phyloP scores from a whole-genome alignment of 495 filamentous ascomycete species.

The Penicillium roqueforti region DNA sequence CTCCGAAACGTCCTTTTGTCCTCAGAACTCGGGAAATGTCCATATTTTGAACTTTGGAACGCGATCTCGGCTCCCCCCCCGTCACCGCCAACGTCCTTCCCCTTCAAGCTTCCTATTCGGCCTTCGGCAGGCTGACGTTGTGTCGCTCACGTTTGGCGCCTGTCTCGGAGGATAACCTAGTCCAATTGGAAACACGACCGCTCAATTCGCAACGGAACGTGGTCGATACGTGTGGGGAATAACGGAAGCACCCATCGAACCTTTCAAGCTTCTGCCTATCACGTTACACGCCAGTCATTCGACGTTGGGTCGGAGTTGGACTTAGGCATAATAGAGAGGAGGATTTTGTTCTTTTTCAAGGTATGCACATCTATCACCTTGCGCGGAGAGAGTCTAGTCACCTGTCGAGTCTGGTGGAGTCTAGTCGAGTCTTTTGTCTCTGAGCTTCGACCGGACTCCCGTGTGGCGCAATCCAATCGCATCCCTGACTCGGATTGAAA shows the following conservation, averaged over 20 bases:
- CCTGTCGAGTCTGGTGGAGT: not conserved
- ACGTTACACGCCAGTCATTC: not conserved
- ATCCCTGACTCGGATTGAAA: constrained; percentile 32
- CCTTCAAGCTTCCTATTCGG: constrained; percentile 1
- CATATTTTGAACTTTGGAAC: not conserved
- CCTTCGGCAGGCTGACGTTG: not conserved
- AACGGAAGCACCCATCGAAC: constrained; percentile 19
- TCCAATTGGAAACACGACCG: constrained; percentile 25
- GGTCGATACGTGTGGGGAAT: constrained; percentile 24
- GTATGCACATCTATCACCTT: constrained; percentile 4
- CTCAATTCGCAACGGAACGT: constrained; percentile 25
- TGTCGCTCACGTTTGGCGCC: constrained; percentile 10
- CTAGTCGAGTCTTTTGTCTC: constrained; percentile 14
- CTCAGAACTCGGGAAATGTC: not conserved
- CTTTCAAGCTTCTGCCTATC: constrained; percentile 12
- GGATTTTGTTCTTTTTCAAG: not conserved
- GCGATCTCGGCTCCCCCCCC: constrained; percentile 5
- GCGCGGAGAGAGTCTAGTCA: not conserved
- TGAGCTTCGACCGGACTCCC: constrained; percentile 4
- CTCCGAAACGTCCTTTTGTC: constrained; percentile 1
- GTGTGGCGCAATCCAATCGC: constrained; percentile 13
- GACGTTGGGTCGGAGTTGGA: constrained; percentile 1
- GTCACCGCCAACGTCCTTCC: not conserved
- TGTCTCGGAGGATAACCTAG: constrained; percentile 28
- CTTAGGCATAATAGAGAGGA: not conserved